Evolutionary conservation across 495 filamentous ascomycete species (phyloP), one percentile per base, ranked within the genome.

Genomic region (Cetradonia linearis): DNA sequence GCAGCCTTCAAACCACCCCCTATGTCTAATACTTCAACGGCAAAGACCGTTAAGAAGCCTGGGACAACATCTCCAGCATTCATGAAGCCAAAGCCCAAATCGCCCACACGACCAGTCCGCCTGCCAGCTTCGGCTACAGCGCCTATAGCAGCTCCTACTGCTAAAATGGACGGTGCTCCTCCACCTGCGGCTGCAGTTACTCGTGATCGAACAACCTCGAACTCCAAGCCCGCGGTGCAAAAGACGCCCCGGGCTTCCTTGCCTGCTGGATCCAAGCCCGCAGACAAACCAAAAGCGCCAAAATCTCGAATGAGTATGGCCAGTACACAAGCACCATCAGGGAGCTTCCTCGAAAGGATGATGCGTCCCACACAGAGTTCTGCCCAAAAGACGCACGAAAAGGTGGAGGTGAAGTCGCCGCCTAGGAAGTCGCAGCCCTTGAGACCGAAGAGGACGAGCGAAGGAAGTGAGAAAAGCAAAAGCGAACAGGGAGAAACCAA

Each of bases 341-440:
- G 90, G 57, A 72, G 85, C 4, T 96, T 96, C 72, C 77, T 96
- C 18, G 88, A 87, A 9, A 78, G 91, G 59, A 95, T 96, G 91
- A 95, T 89, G 89, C 82, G 89, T 13, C 91, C 90, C 5, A 96
- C 91, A 10, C 82, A 86, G 27, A 82, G 82, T 59, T 91, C 86
- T 34, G 81, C 87, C 7, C 86, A 79, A 68, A 95, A 92, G 72
- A 79, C 82, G 0, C 78, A 86, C 20, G 88, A 91, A 2, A 91
- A 88, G 70, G 67, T 77, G 1, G 78, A 81, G n/a, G 58, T 65
- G 23, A 78, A 72, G 65, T 71, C 68, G 52, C 72, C 71, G 23
- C 69, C 71, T 18, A 76, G 66, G 61, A 73, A 53, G 25, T 33
- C 34, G 27, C 54, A 40, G 13, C 42, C 58, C 38, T n/a, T 47